Evolutionary conservation across 192 early-diverging fungal species (phyloP).

Genomic region (Coemansia pectinata): DNA sequence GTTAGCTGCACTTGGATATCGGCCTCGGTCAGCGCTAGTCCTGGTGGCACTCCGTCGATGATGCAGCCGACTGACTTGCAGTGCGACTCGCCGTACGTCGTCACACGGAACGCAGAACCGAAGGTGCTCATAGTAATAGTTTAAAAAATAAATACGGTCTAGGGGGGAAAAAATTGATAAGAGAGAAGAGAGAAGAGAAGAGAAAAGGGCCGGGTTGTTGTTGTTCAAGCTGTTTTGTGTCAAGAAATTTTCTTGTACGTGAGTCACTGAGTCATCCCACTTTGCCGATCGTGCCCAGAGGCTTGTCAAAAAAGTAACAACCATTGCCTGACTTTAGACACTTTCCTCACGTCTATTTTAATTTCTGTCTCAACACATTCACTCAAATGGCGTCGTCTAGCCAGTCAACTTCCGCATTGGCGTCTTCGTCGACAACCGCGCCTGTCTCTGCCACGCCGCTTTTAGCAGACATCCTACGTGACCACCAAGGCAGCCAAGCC

Average conservation of each 20-base stretch:
- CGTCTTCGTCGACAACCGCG: neutral
- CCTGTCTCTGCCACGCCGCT: neutral
- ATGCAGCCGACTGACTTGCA: slow-evolving; percentile 98
- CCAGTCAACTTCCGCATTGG: neutral
- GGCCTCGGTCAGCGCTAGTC: slow-evolving; percentile 82
- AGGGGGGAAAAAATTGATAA: neutral
- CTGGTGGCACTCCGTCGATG: slow-evolving; percentile 94
- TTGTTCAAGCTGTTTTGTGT: too few species aligned
- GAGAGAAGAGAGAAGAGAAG: neutral
- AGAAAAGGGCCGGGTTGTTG: too few species aligned
- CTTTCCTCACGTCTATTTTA: neutral
- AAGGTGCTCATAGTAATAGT: slow-evolving; percentile 71
- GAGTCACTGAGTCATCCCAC: neutral
- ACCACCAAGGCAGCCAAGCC: slow-evolving; percentile 33
- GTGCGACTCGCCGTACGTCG: slow-evolving; percentile 98
- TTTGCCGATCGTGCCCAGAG: neutral
- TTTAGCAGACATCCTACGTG: slow-evolving; percentile 42
- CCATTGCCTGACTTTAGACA: neutral
- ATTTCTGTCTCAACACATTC: neutral
- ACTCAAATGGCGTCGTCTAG: slow-evolving; percentile 14
- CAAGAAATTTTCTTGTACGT: too few species aligned
- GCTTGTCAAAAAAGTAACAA: neutral
- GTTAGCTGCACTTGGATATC: slow-evolving; percentile 93
- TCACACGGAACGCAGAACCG: slow-evolving; percentile 82
- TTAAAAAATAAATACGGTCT: neutral